Conservation (phyloP, 2,329 filamentous ascomycete species). For the Cladophialophora psammophila region DNA sequence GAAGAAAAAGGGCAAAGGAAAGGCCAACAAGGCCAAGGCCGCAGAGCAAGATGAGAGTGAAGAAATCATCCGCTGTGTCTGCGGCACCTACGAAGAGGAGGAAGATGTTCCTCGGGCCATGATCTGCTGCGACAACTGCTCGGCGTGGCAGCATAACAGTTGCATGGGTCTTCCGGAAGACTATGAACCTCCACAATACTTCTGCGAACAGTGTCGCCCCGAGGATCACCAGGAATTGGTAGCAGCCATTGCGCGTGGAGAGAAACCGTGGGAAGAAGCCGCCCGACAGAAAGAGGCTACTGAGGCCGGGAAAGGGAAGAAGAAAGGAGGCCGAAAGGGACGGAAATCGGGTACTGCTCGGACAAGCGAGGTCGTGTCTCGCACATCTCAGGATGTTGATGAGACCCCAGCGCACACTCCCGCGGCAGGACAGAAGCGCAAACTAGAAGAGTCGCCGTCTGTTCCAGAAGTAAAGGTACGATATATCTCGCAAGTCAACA, state of each 20-base stretch:
- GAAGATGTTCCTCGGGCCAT: conserved; percentile 88
- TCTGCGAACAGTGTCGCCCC: conserved; percentile 88
- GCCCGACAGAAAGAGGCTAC: conserved; percentile 70
- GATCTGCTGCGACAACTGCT: conserved; percentile 94
- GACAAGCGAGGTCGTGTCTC: conserved; percentile 68
- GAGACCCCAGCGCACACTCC: conserved; percentile 28
- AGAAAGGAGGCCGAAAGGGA: conserved; percentile 63
- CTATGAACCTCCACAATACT: conserved; percentile 81
- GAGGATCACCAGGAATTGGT: conserved; percentile 82
- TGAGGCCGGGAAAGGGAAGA: conserved; percentile 63
- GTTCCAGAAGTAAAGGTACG: conserved; percentile 37
- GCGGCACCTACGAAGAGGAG: conserved; percentile 83
- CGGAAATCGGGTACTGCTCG: conserved; percentile 69
- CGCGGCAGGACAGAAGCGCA: conserved; percentile 52
- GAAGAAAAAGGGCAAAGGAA: conserved; percentile 56
- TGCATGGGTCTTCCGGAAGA: conserved; percentile 87
- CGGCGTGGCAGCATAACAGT: conserved; percentile 96
- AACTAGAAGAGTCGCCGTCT: conserved; percentile 50
- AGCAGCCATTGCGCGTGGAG: conserved; percentile 77
- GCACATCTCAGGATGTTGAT: conserved; percentile 51
- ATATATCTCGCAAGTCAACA: neutral
- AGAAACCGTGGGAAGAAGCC: conserved; percentile 83
- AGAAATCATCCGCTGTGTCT: conserved; percentile 90
- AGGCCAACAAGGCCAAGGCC: conserved; percentile 54
- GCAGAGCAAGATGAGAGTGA: conserved; percentile 63